phyloP scores from a whole-genome alignment of 805 yeast species.

The Saccharomycopsis amapae region DNA sequence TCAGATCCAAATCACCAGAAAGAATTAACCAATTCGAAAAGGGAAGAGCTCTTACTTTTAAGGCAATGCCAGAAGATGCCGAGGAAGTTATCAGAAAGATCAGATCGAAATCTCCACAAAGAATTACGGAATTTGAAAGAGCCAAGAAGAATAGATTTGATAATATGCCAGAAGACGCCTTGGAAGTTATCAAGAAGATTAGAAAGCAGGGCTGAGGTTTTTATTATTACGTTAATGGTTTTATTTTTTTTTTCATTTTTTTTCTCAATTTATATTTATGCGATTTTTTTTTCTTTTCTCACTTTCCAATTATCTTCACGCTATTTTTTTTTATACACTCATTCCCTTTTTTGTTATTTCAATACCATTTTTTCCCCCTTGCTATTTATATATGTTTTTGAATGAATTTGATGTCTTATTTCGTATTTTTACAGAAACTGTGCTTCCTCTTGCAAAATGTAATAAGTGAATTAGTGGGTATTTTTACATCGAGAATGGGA shows the following conservation, averaged over 20 bases:
- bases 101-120: conserved; percentile 17
- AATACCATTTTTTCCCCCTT: neutral
- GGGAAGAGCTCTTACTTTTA: conserved; percentile 2
- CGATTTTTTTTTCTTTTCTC: neutral
- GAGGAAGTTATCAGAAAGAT: conserved; percentile 18
- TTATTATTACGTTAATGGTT: neutral
- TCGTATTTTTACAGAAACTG: no score
- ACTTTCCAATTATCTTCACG: neutral
- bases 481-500: no score
- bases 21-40: conserved; percentile 13
- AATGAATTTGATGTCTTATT: no score
- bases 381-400: neutral
- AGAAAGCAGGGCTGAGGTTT: conserved; percentile 7
- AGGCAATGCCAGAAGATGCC: conserved; percentile 18
- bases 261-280: neutral
- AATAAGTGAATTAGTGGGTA: no score
- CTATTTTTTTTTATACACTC: neutral
- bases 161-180: conserved; percentile 19
- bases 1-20: conserved; percentile 18
- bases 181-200: conserved; percentile 19
- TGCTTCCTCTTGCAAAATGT: no score
- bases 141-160: conserved; percentile 8
- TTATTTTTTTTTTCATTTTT: no score
- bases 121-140: conserved; percentile 14
- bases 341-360: no score